Percentiles rank a stretch among this genome's conserved stretches.
Evolutionary conservation across 2,329 filamentous ascomycete species (phyloP).

Genomic region (Epichloe elymi): DNA sequence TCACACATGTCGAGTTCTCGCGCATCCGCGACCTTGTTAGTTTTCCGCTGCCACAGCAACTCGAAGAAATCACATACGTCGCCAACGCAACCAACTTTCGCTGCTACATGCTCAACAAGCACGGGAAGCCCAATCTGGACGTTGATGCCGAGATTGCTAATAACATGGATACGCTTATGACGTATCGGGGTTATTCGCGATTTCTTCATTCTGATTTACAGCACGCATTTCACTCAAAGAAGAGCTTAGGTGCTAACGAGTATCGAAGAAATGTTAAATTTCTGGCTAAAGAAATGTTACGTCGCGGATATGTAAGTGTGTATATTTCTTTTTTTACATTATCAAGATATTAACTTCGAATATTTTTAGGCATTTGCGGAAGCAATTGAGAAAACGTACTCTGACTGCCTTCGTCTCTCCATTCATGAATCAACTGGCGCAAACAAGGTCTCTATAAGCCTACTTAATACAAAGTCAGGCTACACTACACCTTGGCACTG

Average conservation of each 20-base stretch:
- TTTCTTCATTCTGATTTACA: conserved; percentile 18
- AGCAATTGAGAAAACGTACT: conserved; percentile 15
- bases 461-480: conserved; percentile 17
- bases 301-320: conserved; percentile 16
- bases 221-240: conserved; percentile 14
- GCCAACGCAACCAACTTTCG: conserved; percentile 19
- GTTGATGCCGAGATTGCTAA: conserved; percentile 17
- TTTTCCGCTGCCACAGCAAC: conserved; percentile 22
- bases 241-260: conserved; percentile 9
- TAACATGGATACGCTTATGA: conserved; percentile 15
- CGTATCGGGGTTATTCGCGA: conserved; percentile 17
- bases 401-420: conserved; percentile 15
- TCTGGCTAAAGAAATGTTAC: conserved; percentile 19
- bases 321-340: not conserved
- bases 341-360: not conserved
- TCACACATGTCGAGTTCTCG: not conserved
- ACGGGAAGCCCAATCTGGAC: conserved; percentile 13
- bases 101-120: conserved; percentile 14
- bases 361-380: conserved; percentile 15
- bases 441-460: conserved; percentile 16
- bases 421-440: conserved; percentile 17
- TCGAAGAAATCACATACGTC: conserved; percentile 28
- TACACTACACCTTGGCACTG: conserved; percentile 22
- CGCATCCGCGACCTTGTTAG: conserved; percentile 19
- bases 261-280: conserved; percentile 16